Conservation (phyloP, 768 basidiomycete genomes). For the Myochromella boudieri region DNA sequence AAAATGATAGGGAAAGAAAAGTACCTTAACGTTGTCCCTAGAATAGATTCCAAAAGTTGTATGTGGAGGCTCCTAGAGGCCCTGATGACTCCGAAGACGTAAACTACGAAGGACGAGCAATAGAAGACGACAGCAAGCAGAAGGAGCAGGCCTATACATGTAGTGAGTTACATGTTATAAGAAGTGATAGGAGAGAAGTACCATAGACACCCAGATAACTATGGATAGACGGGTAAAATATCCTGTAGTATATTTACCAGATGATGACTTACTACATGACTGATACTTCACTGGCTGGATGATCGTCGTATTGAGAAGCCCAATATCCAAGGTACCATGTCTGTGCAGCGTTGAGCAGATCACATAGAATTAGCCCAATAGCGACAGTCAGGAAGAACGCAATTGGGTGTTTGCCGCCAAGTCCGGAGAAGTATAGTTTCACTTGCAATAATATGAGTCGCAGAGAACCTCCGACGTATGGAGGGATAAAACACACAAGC, state of each 20-base stretch:
- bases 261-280: slow-evolving; percentile 33
- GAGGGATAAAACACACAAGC: slow-evolving; percentile 30
- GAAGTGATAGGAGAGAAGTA: slow-evolving; percentile 4
- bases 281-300: slow-evolving; percentile 28
- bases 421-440: slow-evolving; percentile 35
- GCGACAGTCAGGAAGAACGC: slow-evolving; percentile 32
- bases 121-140: slow-evolving; percentile 30
- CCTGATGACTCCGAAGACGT: slow-evolving; percentile 46
- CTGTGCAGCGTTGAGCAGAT: slow-evolving; percentile 27
- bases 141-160: slow-evolving; percentile 28
- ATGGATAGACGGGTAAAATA: neutral
- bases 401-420: slow-evolving; percentile 34
- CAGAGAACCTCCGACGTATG: too few species aligned
- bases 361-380: slow-evolving; percentile 21
- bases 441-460: slow-evolving; percentile 23
- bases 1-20: slow-evolving; percentile 4
- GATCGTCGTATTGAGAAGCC: slow-evolving; percentile 42
- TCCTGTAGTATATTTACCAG: too few species aligned
- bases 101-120: slow-evolving; percentile 33
- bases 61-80: slow-evolving; percentile 57
- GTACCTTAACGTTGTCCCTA: slow-evolving; percentile 62
- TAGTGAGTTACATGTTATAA: neutral
- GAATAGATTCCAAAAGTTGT: slow-evolving; percentile 48
- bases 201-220: slow-evolving; percentile 53
- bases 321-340: slow-evolving; percentile 47